Evolutionary conservation across 192 early-diverging fungal genomes (phyloP).

Genomic region (Haplosporangium gracile): DNA sequence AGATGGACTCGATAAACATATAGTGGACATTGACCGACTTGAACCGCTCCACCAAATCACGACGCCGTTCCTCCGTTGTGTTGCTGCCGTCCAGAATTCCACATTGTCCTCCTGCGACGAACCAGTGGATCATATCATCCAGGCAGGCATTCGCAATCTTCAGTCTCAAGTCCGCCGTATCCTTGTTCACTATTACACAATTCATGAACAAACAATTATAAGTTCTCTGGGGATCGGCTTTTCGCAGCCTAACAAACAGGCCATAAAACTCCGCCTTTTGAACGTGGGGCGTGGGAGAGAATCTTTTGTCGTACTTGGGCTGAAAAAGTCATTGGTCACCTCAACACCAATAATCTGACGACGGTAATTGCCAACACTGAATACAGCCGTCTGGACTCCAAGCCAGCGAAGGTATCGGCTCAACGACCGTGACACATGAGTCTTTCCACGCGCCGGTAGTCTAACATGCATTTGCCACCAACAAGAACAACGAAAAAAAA

Average conservation of each 20-base stretch:
- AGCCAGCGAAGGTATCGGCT: conserved; percentile 97
- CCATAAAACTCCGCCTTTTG: not conserved
- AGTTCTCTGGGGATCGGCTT: not conserved
- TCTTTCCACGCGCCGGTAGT: conserved; percentile 94
- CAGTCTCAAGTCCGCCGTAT: conserved; percentile 57
- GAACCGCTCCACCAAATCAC: conserved; percentile 68
- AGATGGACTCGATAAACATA: conserved; percentile 64
- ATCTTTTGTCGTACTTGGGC: conserved; percentile 65
- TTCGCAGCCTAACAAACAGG: not conserved
- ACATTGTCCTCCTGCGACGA: conserved; percentile 77
- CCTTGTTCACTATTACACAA: conserved; percentile 55
- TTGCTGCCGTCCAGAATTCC: conserved; percentile 86
- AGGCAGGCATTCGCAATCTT: conserved; percentile 76
- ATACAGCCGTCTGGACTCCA: conserved; percentile 91
- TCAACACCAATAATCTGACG: conserved; percentile 75
- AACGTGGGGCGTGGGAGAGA: not conserved
- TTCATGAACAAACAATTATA: not conserved
- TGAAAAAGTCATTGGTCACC: conserved; percentile 81
- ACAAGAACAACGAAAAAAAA: not conserved
- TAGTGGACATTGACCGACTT: conserved; percentile 67
- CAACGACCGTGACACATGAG: conserved; percentile 86
- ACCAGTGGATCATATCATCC: conserved; percentile 78
- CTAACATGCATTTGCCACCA: conserved; percentile 30
- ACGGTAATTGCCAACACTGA: conserved; percentile 98
- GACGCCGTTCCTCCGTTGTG: conserved; percentile 72